Evolutionary conservation across 2,329 filamentous ascomycete genomes (phyloP), one percentile per base, ranked within the genome.

Genomic region (Venturia asperata): DNA sequence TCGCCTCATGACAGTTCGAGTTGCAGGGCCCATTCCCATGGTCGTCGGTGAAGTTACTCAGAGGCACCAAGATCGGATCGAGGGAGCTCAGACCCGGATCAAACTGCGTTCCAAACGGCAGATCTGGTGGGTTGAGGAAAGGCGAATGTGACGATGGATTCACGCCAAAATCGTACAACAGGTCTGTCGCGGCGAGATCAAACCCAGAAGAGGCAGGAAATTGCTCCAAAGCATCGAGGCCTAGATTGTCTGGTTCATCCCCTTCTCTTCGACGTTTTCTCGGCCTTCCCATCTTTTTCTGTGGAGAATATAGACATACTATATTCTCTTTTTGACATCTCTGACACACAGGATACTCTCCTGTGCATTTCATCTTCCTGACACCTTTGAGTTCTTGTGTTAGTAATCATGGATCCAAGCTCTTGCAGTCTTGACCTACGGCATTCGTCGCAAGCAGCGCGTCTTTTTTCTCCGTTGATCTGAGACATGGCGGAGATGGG

Each of bases 271-370:
- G 71, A 63, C 79, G 74, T 70, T 82, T 82, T 67, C 77, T 76
- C n/a, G 80, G 80, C 55, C 80, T 70, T 11, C 80, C 80, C 80
- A 82, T 82, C 43, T 73, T 76, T 70, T 80, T 81, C 63, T 79
- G 78, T 2, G 72, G 71, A 30, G 78, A 81, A 69, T 81, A 82
- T 34, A 77, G 64, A 68, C 80, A 82, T 19, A 62, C 61, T 17
- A 81, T 73, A 3, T 68, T 68, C 61, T 81, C 79, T 49, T 70
- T 69, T 21, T 68, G 67, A 67, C 80, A 82, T 63, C 80, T 72
- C 21, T 69, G 69, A 68, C 80, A 82, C 49, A 64, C 67, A 3
- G 77, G 77, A n/a, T 69, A 70, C 21, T 77, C 74, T 37, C 79
- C 77, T 1, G 76, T 76, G 70, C 80, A 82, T 71, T 81, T 81